A percentile compares a stretch with the other conserved stretches of the same genome.
phyloP scores from a whole-genome alignment of 2,329 filamentous ascomycete genomes.

The Hymenoscyphus repandus region DNA sequence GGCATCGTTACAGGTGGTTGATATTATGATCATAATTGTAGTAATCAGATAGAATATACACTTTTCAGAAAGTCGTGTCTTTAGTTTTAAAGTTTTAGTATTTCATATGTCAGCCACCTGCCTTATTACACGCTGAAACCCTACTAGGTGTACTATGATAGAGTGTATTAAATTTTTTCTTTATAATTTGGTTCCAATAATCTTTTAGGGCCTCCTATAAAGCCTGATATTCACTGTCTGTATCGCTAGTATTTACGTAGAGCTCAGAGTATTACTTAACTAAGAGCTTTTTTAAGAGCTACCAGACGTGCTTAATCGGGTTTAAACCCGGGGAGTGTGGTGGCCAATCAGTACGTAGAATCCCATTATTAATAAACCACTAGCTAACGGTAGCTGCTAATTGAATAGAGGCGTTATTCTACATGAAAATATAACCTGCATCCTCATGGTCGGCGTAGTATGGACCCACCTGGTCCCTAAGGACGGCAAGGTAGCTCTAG shows the following conservation, averaged over 20 bases:
- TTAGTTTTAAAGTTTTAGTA: too few relatives aligned
- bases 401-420: conserved; percentile 15
- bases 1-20: too few relatives aligned
- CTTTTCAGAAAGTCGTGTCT: too few relatives aligned
- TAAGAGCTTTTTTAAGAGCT: not conserved
- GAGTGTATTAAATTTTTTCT: not conserved
- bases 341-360: not conserved
- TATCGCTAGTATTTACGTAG: not conserved
- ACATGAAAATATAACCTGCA: conserved; percentile 14
- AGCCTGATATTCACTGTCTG: too few relatives aligned
- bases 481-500: too few relatives aligned
- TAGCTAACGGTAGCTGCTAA: not conserved
- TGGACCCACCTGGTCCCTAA: too few relatives aligned
- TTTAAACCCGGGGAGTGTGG: conserved; percentile 10
- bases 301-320: conserved; percentile 8
- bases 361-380: not conserved
- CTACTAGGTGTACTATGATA: not conserved
- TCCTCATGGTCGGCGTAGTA: too few relatives aligned
- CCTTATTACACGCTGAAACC: not conserved
- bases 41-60: too few relatives aligned
- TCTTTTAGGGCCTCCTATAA: not conserved
- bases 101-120: too few relatives aligned
- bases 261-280: not conserved
- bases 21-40: too few relatives aligned
- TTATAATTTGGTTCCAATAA: not conserved